A percentile compares a stretch with the other conserved stretches of the same genome.
phyloP scores from a whole-genome alignment of 768 basidiomycete species.

The Leccinum subgranulosum region DNA sequence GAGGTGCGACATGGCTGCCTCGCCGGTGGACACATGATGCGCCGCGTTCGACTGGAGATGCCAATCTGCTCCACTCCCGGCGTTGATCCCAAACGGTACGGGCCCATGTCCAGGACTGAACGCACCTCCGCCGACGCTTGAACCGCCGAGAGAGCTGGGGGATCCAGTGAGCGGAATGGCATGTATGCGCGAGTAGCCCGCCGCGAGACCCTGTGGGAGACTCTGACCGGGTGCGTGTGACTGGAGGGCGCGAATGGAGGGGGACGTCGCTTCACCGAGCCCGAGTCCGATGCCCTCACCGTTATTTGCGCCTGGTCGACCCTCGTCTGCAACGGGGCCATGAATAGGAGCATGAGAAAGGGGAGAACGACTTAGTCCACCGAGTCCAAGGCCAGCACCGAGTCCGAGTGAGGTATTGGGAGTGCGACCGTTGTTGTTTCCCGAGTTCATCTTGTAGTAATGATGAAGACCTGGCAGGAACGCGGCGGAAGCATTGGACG shows the following conservation, averaged over 20 bases:
- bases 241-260: constrained; percentile 81
- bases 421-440: constrained; percentile 27
- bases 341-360: constrained; percentile 28
- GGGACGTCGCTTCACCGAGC: constrained; percentile 45
- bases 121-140: constrained; percentile 25
- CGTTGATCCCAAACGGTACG: constrained; percentile 31
- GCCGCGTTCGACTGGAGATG: constrained; percentile 26
- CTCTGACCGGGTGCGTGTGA: constrained; percentile 88
- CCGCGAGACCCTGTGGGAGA: constrained; percentile 60
- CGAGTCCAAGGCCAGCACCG: constrained; percentile 18
- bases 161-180: constrained; percentile 50
- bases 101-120: constrained; percentile 32
- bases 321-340: constrained; percentile 26
- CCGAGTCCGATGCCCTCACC: constrained; percentile 18
- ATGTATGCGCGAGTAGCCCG: constrained; percentile 88
- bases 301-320: constrained; percentile 12
- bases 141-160: constrained; percentile 31
- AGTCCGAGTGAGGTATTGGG: constrained; percentile 20
- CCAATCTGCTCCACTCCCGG: constrained; percentile 27
- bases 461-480: constrained; percentile 73
- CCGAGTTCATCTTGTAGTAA: constrained; percentile 54
- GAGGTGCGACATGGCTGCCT: constrained; percentile 23
- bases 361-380: constrained; percentile 28
- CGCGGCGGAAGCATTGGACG: constrained; percentile 79
- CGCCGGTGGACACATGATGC: constrained; percentile 3